Base-by-base conservation (phyloP, 2,329 filamentous ascomycete species). In the Monilinia polystroma region DNA sequence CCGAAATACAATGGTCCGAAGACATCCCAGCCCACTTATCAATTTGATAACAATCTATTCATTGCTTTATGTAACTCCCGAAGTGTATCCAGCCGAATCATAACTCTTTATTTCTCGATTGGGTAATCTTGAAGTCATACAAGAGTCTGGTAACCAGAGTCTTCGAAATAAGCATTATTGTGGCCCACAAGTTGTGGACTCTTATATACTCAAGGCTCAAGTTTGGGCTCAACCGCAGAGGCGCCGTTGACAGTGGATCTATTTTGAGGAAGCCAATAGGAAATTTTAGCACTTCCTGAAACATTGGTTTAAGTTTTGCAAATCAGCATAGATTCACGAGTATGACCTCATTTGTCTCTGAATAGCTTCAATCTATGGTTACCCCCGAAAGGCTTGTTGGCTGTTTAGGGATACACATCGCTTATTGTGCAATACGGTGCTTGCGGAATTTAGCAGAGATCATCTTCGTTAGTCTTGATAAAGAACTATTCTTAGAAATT, bases 281-380 rank as follows among this genome's bases (percentile, higher is more conserved):
- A 59, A n/a, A 23, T n/a, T 47, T 59, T 59, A 23, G 6, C 1
- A n/a, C 20, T 18, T 18, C 43, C 6, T 47, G 57, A 59, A 59
- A 59, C 43, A 8, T 23, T 32, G 29, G 6, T 59, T 47, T n/a
- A 26, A 47, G 57, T 59, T 59, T 59, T 14, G 8, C 12, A 43
- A 11, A 57, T 18, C 35, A 57, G 26, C 54, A 26, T 57, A 12
- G 11, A 23, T 45, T 12, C 29, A 49, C 26, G n/a, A 51, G 11
- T 20, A 60, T 60, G 29, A 60, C 57, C 29, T 60, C 57, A 60
- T 49, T 49, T 60, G 57, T 60, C 45, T 51, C 29, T 60, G 26
- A 35, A 59, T 59, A 47, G 23, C 56, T 32, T 58, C 26, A 47
- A 47, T 14, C 26, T 58, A n/a, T 20, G 10, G 43, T 41, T 47